These are phyloP conservation scores for Helotiales sp. DNA, from an alignment of 2,329 filamentous ascomycete genomes.

Conservation along the genomic window DNA sequence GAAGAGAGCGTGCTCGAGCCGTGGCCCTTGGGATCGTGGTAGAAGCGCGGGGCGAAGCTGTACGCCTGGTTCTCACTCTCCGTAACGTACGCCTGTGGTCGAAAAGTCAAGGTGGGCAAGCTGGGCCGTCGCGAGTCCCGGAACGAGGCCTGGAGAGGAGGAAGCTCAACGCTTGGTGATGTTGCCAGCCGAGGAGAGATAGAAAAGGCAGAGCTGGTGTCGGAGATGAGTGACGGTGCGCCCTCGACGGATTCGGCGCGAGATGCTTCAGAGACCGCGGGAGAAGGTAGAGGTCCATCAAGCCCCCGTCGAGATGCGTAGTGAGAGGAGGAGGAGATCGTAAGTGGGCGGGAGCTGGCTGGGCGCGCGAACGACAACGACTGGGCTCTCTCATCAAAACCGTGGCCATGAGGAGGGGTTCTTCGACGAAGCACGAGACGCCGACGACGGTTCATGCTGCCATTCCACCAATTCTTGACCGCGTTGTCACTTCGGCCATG, in stretches of 20 bases:
- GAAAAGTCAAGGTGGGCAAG: slow-evolving; percentile 31
- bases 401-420: slow-evolving; percentile 28
- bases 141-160: slow-evolving; percentile 28
- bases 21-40: slow-evolving; percentile 22
- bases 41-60: slow-evolving; percentile 24
- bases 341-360: slow-evolving; percentile 7
- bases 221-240: slow-evolving; percentile 70
- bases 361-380: slow-evolving; percentile 34
- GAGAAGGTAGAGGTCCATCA: slow-evolving; percentile 63
- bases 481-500: slow-evolving; percentile 89
- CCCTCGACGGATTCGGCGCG: slow-evolving; percentile 55
- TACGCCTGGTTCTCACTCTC: slow-evolving; percentile 27
- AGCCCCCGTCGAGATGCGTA: slow-evolving; percentile 38
- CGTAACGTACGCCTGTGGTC: slow-evolving; percentile 23
- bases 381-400: slow-evolving; percentile 34
- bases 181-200: slow-evolving; percentile 48
- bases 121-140: slow-evolving; percentile 30
- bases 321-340: slow-evolving; percentile 18
- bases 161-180: slow-evolving; percentile 34
- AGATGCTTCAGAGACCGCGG: slow-evolving; percentile 63
- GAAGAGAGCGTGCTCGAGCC: slow-evolving; percentile 12
- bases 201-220: slow-evolving; percentile 63
- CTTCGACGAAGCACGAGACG: slow-evolving; percentile 34
- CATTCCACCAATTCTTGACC: slow-evolving; percentile 98
- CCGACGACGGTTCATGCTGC: slow-evolving; percentile 78